These are phyloP conservation scores for Neophaeococcomyces mojaviensis DNA, from an alignment of 2,329 filamentous ascomycete species.

Conservation along the genomic window DNA sequence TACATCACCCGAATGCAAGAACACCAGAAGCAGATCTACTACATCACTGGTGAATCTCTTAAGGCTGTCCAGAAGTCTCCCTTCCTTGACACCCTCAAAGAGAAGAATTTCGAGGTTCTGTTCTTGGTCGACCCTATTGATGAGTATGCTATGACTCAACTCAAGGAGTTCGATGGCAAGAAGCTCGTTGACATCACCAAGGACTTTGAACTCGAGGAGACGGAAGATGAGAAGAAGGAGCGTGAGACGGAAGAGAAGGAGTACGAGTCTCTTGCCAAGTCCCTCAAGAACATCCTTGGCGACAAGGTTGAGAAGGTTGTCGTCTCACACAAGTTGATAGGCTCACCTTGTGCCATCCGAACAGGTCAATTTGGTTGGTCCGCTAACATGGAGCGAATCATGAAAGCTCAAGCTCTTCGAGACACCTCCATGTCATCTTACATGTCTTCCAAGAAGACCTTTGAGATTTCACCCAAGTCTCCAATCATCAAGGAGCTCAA, in stretches of 20 bases:
- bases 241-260: constrained; percentile 98
- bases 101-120: constrained; percentile 98
- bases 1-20: constrained; percentile 99
- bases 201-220: constrained; percentile 99
- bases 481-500: constrained; percentile 97
- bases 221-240: constrained; percentile 94
- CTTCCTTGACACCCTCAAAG: constrained; percentile 97
- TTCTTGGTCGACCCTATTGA: constrained; percentile 99
- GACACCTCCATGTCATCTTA: constrained; percentile 99
- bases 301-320: constrained; percentile 99
- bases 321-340: constrained; percentile 92
- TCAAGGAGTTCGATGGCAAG: constrained; percentile 99
- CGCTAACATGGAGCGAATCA: constrained; percentile 99
- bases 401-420: constrained; percentile 99
- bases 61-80: constrained; percentile 97
- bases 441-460: constrained; percentile 99
- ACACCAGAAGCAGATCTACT: constrained; percentile 99
- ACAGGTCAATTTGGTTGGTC: constrained; percentile 99
- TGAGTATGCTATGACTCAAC: constrained; percentile 98
- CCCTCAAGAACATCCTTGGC: constrained; percentile 96
- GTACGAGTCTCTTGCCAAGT: constrained; percentile 88
- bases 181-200: constrained; percentile 99
- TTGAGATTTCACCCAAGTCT: constrained; percentile 99
- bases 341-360: constrained; percentile 94
- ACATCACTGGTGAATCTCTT: constrained; percentile 99